phyloP scores from a whole-genome alignment of 1,284 basidiomycete species.

The Papiliotrema laurentii region DNA sequence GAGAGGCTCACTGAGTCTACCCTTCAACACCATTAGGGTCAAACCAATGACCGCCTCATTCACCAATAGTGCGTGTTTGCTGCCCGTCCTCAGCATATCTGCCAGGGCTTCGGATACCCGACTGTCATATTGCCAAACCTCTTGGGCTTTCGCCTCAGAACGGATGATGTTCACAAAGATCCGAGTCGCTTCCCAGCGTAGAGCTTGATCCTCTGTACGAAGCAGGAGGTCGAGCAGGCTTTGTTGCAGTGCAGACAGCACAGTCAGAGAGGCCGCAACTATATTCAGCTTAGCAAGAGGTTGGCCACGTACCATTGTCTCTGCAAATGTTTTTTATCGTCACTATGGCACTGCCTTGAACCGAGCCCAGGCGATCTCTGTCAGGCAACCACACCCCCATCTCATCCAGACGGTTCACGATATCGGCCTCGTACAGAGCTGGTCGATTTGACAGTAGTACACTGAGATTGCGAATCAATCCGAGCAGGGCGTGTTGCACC shows the following conservation, averaged over 20 bases:
- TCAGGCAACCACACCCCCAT: constrained; percentile 68
- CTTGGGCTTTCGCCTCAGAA: constrained; percentile 53
- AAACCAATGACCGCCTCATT: constrained; percentile 80
- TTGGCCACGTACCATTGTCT: constrained; percentile 33
- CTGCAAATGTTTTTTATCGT: constrained; percentile 83
- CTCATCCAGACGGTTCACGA: constrained; percentile 60
- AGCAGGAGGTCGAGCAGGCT: constrained; percentile 69
- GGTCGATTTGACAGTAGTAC: constrained; percentile 62
- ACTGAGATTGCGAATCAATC: constrained; percentile 76
- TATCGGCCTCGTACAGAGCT: constrained; percentile 59
- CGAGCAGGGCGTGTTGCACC: constrained; percentile 76
- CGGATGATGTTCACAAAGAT: constrained; percentile 74
- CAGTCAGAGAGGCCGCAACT: no score
- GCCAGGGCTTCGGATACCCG: constrained; percentile 62
- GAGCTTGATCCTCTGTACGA: constrained; percentile 73
- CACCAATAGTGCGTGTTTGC: constrained; percentile 74
- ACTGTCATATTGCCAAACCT: constrained; percentile 53
- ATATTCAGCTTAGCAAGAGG: constrained; percentile 11
- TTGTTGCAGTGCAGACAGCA: no score
- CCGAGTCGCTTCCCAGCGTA: constrained; percentile 84
- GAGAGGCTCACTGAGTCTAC: no score
- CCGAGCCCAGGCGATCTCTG: constrained; percentile 71
- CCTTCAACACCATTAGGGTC: not conserved
- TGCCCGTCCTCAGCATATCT: constrained; percentile 68
- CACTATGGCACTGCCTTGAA: constrained; percentile 84